Base-by-base conservation (phyloP, 768 basidiomycete species). In the Boletus speciosus region DNA sequence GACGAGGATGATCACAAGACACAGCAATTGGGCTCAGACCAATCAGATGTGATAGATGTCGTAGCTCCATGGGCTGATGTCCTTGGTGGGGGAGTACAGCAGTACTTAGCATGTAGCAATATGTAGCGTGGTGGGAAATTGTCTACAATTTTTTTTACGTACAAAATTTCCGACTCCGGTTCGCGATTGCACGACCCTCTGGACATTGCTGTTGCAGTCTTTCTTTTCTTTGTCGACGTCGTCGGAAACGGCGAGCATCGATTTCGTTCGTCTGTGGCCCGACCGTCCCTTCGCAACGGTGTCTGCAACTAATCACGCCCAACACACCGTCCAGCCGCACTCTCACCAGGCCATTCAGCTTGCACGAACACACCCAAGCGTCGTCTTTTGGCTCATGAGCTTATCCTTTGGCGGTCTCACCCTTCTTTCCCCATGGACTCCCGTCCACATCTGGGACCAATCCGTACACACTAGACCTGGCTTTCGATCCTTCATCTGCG, bases 401-500 rank as follows among this genome's bases (percentile, higher is more conserved):
- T 70, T 86, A 68, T 84, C 82, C 68, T 73, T 86, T 54, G 83
- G 81, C 66, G 81, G 80, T 47, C 71, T 87, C 58, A 78, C 80
- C 59, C 72, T 85, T 55, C 74, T 87, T 68, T 80, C 84, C 42
- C 72, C 83, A 61, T 80, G 78, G 68, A 78, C 75, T 38, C 80
- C 81, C 19, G 73, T 82, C 61, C 69, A 77, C 59, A 74, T 81
- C 58, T 75, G 81, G 63, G 72, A 80, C 60, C 71, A 74, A 61
- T 63, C 78, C 56, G 68, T 84, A 59, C 69, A 80, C 59, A 76
- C 76, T 58, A 82, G 81, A 66, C 76, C 82, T 51, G 86, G 88
- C 67, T 71, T 88, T 67, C 81, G 82, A 72, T 85, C 86, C 60
- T 74, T 88, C 63, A 78, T 92, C 71, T 84, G 83, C 62, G 77